Percentiles rank a stretch among this genome's conserved stretches.
These are phyloP conservation scores for Russula compacta DNA, from an alignment of 768 basidiomycete genomes.

Conservation along the genomic window DNA sequence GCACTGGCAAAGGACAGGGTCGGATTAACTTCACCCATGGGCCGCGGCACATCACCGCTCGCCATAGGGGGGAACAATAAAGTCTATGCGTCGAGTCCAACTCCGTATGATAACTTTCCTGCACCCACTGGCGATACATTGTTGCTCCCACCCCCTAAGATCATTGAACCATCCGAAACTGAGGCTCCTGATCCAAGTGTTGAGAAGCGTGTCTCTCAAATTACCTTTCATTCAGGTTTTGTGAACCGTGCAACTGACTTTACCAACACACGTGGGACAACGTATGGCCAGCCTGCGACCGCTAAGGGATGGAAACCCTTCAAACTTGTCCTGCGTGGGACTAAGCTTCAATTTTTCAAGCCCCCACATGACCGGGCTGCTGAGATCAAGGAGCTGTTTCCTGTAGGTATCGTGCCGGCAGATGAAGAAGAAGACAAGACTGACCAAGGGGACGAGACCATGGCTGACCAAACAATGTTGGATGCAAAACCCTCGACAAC, in stretches of 20 bases:
- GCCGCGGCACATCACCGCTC: conserved; percentile 27
- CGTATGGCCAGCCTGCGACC: conserved; percentile 20
- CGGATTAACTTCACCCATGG: background rate
- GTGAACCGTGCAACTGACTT: conserved; percentile 59
- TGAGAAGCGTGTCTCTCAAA: conserved; percentile 65
- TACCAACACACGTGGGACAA: conserved; percentile 26
- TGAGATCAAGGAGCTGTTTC: conserved; percentile 68
- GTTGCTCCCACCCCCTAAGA: conserved; percentile 40
- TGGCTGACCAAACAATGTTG: conserved; percentile 27
- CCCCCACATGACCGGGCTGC: conserved; percentile 58
- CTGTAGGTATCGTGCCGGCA: conserved; percentile 49
- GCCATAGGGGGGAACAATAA: conserved; percentile 22
- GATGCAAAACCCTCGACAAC: conserved; percentile 27
- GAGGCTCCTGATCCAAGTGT: conserved; percentile 24
- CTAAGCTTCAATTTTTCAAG: conserved; percentile 82
- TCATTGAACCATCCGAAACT: conserved; percentile 34
- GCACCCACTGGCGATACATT: conserved; percentile 25
- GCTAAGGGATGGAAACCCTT: conserved; percentile 79
- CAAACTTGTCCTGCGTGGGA: conserved; percentile 76
- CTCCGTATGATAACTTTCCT: conserved; percentile 15
- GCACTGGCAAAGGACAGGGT: background rate
- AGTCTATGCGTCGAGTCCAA: conserved; percentile 15
- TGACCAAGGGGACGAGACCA: conserved; percentile 22
- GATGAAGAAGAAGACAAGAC: conserved; percentile 41
- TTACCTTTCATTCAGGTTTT: conserved; percentile 66